Evolutionary conservation across 306 rosid genomes (phyloP).

Genomic region (Biancaea sappan): DNA sequence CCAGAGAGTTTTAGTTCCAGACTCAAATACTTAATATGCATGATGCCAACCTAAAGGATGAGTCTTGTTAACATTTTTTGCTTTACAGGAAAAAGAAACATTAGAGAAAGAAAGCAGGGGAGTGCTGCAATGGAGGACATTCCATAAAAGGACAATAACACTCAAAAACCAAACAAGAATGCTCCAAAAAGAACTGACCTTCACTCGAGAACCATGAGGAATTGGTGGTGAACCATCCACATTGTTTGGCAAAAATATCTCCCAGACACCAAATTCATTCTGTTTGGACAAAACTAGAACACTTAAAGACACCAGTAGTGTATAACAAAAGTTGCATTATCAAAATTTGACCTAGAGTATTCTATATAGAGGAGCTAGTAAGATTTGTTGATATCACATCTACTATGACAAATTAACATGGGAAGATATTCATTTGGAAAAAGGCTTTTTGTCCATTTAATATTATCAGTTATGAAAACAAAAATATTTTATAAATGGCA

Average conservation of each 20-base stretch:
- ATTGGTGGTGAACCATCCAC: conserved; percentile 86
- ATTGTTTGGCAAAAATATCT: conserved; percentile 94
- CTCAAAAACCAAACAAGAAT: not conserved
- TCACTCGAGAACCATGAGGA: conserved; percentile 98
- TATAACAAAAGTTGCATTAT: conserved; percentile 15
- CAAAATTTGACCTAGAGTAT: conserved; percentile 30
- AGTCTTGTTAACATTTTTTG: not conserved
- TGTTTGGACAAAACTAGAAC: conserved; percentile 47
- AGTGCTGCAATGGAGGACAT: not conserved
- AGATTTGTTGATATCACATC: conserved; percentile 23
- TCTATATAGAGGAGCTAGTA: not conserved
- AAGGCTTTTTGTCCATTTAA: not conserved
- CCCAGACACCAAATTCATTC: conserved; percentile 99
- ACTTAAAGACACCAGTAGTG: conserved; percentile 18
- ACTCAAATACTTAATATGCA: not conserved
- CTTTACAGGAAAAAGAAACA: not conserved
- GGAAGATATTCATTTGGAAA: not conserved
- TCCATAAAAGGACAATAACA: not conserved
- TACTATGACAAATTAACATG: conserved; percentile 16
- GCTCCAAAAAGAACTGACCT: conserved; percentile 54
- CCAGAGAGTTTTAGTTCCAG: not conserved
- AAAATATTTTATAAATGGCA: not conserved
- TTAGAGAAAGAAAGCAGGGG: not conserved
- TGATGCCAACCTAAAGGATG: not conserved
- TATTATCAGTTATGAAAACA: not conserved